These are phyloP conservation scores for Penicillium sp. DNA, from an alignment of 2,329 filamentous ascomycete genomes.

Conservation along the genomic window DNA sequence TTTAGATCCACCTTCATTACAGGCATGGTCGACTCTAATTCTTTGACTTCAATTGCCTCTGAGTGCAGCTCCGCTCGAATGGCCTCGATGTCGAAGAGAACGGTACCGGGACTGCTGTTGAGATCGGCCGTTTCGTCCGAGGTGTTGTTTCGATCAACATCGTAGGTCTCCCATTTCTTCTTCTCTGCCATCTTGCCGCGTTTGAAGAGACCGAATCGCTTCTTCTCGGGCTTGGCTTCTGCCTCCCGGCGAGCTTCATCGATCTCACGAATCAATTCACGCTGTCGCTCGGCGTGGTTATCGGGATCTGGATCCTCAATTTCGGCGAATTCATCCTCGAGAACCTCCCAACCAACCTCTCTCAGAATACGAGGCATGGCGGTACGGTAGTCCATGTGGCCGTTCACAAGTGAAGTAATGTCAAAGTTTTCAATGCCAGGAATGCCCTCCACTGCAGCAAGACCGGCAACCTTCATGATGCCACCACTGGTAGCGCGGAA, in stretches of 20 bases:
- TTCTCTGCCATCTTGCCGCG: constrained; percentile 73
- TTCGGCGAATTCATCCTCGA: constrained; percentile 91
- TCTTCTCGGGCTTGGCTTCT: constrained; percentile 74
- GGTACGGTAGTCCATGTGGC: constrained; percentile 94
- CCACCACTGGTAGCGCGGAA: constrained; percentile 94
- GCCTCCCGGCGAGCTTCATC: constrained; percentile 88
- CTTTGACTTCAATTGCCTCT: constrained; percentile 70
- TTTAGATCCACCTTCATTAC: constrained; percentile 77
- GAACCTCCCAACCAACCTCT: constrained; percentile 86
- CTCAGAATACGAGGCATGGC: constrained; percentile 87
- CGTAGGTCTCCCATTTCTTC: constrained; percentile 93
- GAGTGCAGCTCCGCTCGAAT: constrained; percentile 82
- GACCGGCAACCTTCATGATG: constrained; percentile 82
- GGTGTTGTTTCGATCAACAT: constrained; percentile 56
- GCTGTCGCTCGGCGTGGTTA: constrained; percentile 81
- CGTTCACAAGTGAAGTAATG: constrained; percentile 79
- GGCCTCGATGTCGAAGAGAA: constrained; percentile 94
- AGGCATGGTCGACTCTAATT: constrained; percentile 84
- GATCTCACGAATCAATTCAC: constrained; percentile 94
- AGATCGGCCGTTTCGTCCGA: constrained; percentile 28
- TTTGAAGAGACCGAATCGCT: constrained; percentile 75
- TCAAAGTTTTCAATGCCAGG: constrained; percentile 86
- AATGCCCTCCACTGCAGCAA: constrained; percentile 74
- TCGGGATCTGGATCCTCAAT: constrained; percentile 98
- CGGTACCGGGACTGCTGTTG: constrained; percentile 44